Base-by-base conservation (phyloP, 1,139 yeast genomes). In the Pichia sp. region DNA sequence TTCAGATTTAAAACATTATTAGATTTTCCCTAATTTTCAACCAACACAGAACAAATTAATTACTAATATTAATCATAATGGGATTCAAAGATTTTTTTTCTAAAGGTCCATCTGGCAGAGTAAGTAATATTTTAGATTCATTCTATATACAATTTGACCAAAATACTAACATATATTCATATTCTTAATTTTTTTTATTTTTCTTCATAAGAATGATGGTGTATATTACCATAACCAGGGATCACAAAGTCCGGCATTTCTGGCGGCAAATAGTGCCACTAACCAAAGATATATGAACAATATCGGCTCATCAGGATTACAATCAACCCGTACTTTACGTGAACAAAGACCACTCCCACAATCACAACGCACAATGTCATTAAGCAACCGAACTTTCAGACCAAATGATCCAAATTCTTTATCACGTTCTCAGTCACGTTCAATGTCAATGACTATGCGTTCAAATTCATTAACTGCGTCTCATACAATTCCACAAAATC, bases 381-480 rank as follows among this genome's bases (percentile, higher is more conserved):
- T 60, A 16, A 54, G 59, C 7, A 48, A 51, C 11, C 39, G 57
- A 11, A 45, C 43, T 25, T 16, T 53, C 10, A 25, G 51, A 31
- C 30, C 40, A 22, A 29, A 25, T 28, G 40, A 37, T 10, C 32
- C 43, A 6, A 49, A 50, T 4, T 9, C 16, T 22, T 16, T 20
- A 31, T 9, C 24, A 9, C 34, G 22, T 4, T 9, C 34, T 20
- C 51, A 42, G 7, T 48, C 47, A 29, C 49, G 63, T 20, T 48
- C 63, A 12, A 58, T 60, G 62, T 60, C 65, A 7, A 46, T 61
- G 40, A 55, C 51, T 20, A 50, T 38, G 44, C 45, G 45, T 24
- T 40, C 47, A 5, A 41, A 29, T 25, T 22, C 59, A 12, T 24
- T 33, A 20, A 24, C 36, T 7, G 12, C 27, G 23, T 12, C 36